These are phyloP conservation scores for Lactarius hengduanensis DNA, from an alignment of 768 basidiomycete genomes.

Conservation along the genomic window DNA sequence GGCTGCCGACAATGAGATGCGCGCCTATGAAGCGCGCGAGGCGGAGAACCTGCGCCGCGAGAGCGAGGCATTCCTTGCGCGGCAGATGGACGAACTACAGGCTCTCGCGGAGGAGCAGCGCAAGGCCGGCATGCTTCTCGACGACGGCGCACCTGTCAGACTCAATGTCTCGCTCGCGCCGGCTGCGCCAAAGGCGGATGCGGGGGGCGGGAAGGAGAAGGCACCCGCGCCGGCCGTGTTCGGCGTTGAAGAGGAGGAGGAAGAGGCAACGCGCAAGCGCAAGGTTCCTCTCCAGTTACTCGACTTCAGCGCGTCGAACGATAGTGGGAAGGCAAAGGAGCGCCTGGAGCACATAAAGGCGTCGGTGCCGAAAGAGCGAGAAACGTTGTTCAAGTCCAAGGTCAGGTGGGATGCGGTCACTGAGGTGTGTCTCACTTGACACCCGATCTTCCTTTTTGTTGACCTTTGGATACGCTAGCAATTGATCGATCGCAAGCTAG, in stretches of 20 bases:
- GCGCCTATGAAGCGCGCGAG: slow-evolving; percentile 80
- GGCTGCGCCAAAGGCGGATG: slow-evolving; percentile 35
- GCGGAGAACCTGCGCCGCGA: slow-evolving; percentile 83
- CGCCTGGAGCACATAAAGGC: slow-evolving; percentile 73
- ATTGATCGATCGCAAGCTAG: slow-evolving; percentile 82
- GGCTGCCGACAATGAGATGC: slow-evolving; percentile 79
- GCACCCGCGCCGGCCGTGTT: slow-evolving; percentile 60
- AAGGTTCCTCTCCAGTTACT: slow-evolving; percentile 87
- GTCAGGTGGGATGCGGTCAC: slow-evolving; percentile 90
- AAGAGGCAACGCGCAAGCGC: slow-evolving; percentile 70
- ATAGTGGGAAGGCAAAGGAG: slow-evolving; percentile 74
- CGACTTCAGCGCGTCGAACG: slow-evolving; percentile 83
- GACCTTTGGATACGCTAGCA: slow-evolving; percentile 42
- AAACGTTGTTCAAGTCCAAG: slow-evolving; percentile 76
- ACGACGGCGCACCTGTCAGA: slow-evolving; percentile 89
- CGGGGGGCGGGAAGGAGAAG: slow-evolving; percentile 45
- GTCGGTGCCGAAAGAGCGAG: slow-evolving; percentile 74
- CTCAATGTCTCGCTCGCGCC: slow-evolving; percentile 72
- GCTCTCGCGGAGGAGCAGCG: slow-evolving; percentile 87
- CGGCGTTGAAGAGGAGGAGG: slow-evolving; percentile 87
- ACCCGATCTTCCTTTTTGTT: slow-evolving; percentile 19
- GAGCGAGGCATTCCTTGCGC: slow-evolving; percentile 89
- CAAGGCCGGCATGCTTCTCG: slow-evolving; percentile 84
- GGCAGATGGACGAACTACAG: slow-evolving; percentile 96
- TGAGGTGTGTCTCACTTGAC: slow-evolving; percentile 56